These are phyloP conservation scores for Kingdonia uniflora DNA, from an alignment of 164 flowering plant species.

Conservation along the genomic window DNA sequence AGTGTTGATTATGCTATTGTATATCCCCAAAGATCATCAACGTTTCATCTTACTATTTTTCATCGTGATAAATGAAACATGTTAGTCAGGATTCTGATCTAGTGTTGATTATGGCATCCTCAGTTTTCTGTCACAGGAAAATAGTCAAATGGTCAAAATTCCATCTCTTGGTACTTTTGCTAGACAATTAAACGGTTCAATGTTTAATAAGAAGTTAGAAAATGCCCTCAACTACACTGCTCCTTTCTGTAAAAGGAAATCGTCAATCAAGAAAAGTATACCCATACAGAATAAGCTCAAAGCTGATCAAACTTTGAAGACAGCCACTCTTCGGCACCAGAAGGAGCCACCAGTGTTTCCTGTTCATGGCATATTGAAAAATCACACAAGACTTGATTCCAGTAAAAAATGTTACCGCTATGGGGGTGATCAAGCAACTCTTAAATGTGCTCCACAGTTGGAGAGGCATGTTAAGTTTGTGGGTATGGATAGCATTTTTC, in stretches of 20 bases:
- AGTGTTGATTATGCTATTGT: too few species aligned
- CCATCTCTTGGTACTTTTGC: constrained; percentile 10
- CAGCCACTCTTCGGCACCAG: constrained; percentile 6
- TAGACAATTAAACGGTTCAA: constrained; percentile 10
- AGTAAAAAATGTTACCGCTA: constrained; percentile 13
- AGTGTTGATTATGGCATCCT: too few species aligned
- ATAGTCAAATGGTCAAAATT: constrained; percentile 7
- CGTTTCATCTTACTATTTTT: too few species aligned
- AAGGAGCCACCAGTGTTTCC: constrained; percentile 15
- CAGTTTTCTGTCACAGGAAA: constrained; percentile 19
- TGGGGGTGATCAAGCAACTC: constrained; percentile 4
- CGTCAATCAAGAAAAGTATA: constrained; percentile 9
- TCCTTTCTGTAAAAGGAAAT: constrained; percentile 16
- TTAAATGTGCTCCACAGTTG: constrained; percentile 8
- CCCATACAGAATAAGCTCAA: constrained; percentile 17
- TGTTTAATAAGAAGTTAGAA: constrained; percentile 12
- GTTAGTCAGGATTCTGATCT: too few species aligned
- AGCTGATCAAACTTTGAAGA: constrained; percentile 8
- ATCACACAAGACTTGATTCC: constrained; percentile 13
- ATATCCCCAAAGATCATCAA: too few species aligned
- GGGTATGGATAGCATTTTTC: constrained; percentile 28
- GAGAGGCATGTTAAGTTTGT: constrained; percentile 38
- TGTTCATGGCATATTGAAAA: constrained; percentile 35
- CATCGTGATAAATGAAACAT: too few species aligned
- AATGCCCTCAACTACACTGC: constrained; percentile 12